phyloP scores from a whole-genome alignment of 768 basidiomycete species.

The Austroboletus eburneus region DNA sequence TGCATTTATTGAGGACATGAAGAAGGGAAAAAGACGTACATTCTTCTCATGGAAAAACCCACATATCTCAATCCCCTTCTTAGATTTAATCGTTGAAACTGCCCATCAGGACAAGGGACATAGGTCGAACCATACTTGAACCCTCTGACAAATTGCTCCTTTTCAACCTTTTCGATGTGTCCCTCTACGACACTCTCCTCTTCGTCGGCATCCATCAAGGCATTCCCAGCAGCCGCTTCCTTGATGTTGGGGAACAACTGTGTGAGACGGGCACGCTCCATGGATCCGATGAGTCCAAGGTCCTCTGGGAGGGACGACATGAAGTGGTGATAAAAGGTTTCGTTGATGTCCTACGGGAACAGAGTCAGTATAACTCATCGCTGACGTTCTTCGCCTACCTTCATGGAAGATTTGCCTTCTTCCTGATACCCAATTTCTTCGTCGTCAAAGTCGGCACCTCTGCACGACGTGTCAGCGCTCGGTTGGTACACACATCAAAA shows the following conservation, averaged over 20 bases:
- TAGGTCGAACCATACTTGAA: conserved; percentile 91
- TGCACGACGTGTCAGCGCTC: conserved; percentile 29
- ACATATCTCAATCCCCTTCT: conserved; percentile 83
- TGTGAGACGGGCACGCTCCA: conserved; percentile 27
- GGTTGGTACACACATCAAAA: not conserved
- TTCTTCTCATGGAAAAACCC: conserved; percentile 72
- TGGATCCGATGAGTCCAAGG: conserved; percentile 27
- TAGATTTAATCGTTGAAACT: conserved; percentile 66
- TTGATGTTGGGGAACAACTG: conserved; percentile 48
- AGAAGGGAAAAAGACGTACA: conserved; percentile 37
- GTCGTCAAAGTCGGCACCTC: conserved; percentile 89
- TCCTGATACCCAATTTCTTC: conserved; percentile 59
- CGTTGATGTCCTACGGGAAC: conserved; percentile 58
- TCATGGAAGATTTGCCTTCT: conserved; percentile 63
- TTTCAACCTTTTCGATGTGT: conserved; percentile 56
- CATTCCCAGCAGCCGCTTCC: conserved; percentile 16
- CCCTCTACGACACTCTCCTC: conserved; percentile 33
- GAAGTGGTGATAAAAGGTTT: conserved; percentile 61
- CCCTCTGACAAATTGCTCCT: conserved; percentile 73
- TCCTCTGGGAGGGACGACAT: conserved; percentile 32
- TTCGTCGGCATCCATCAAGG: conserved; percentile 22
- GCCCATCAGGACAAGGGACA: conserved; percentile 81
- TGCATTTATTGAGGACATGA: not conserved
- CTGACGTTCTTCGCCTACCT: conserved; percentile 46
- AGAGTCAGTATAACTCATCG: not conserved